Evolutionary conservation across 2,329 filamentous ascomycete species (phyloP).

Genomic region (Colletotrichum tamarilloi): DNA sequence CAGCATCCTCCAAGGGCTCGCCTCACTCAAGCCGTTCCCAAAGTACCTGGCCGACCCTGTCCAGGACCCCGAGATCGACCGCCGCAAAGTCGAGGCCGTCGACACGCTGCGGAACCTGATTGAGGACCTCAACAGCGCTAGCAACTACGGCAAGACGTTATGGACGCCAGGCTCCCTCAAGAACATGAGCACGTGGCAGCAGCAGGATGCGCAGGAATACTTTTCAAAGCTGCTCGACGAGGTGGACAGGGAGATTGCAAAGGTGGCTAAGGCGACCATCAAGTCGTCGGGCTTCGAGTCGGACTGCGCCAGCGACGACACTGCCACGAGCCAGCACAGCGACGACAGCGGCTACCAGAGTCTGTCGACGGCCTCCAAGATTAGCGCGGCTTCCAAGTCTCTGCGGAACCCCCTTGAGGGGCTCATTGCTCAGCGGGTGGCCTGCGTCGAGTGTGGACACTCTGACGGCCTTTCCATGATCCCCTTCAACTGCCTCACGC

Average conservation of each 20-base stretch:
- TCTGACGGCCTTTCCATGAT: constrained; percentile 91
- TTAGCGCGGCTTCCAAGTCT: constrained; percentile 41
- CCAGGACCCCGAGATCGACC: constrained; percentile 36
- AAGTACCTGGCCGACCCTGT: constrained; percentile 69
- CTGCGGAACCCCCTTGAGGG: constrained; percentile 87
- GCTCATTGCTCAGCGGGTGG: constrained; percentile 86
- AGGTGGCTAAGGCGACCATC: constrained; percentile 51
- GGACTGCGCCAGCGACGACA: constrained; percentile 53
- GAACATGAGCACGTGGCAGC: constrained; percentile 93
- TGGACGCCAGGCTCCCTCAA: constrained; percentile 88
- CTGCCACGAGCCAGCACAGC: constrained; percentile 59
- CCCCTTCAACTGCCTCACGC: constrained; percentile 92
- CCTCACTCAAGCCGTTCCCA: constrained; percentile 77
- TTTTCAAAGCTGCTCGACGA: constrained; percentile 90
- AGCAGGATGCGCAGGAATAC: constrained; percentile 98
- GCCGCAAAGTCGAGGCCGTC: constrained; percentile 37
- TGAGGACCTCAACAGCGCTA: constrained; percentile 73
- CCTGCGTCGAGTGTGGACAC: constrained; percentile 86
- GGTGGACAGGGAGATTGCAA: constrained; percentile 80
- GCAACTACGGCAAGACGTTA: constrained; percentile 79
- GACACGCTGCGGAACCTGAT: constrained; percentile 72
- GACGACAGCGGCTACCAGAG: constrained; percentile 70
- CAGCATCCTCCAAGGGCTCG: constrained; percentile 87
- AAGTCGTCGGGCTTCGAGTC: constrained; percentile 53
- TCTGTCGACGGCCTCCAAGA: constrained; percentile 49